Evolutionary conservation across 2,329 filamentous ascomycete genomes (phyloP).

Genomic region (Cyphellophora attinorum): DNA sequence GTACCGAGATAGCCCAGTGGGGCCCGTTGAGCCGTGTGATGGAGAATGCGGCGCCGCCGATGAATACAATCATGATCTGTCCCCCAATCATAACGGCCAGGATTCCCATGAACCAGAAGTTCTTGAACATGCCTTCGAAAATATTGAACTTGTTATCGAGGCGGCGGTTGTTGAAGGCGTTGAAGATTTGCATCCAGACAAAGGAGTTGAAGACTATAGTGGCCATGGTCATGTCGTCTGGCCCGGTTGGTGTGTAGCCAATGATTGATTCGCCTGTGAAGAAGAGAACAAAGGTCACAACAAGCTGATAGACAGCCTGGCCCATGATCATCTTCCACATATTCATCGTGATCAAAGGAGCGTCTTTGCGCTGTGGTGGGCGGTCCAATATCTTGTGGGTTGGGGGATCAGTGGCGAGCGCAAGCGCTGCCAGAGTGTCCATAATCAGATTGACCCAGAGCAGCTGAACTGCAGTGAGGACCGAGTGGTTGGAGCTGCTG

Average conservation of each 20-base stretch:
- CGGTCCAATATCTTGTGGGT: slow-evolving; percentile 70
- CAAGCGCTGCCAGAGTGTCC: slow-evolving; percentile 87
- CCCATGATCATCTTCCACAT: slow-evolving; percentile 99
- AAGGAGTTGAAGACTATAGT: slow-evolving; percentile 96
- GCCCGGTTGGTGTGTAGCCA: slow-evolving; percentile 37
- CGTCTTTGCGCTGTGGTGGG: slow-evolving; percentile 66
- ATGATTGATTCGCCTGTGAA: slow-evolving; percentile 59
- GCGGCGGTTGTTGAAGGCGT: slow-evolving; percentile 92
- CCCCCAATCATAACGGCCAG: slow-evolving; percentile 79
- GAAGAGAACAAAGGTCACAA: slow-evolving; percentile 69
- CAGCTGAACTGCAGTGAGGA: slow-evolving; percentile 80
- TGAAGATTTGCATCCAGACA: slow-evolving; percentile 99
- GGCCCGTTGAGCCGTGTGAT: slow-evolving; percentile 59
- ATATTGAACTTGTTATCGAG: slow-evolving; percentile 94
- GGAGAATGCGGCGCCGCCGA: slow-evolving; percentile 72
- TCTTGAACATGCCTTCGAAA: slow-evolving; percentile 75
- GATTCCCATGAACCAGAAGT: slow-evolving; percentile 83
- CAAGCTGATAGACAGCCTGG: slow-evolving; percentile 80
- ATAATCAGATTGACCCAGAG: slow-evolving; percentile 97
- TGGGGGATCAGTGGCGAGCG: slow-evolving; percentile 83
- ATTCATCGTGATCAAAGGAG: slow-evolving; percentile 69
- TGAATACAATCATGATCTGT: slow-evolving; percentile 80
- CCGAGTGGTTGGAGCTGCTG: slow-evolving; percentile 57
- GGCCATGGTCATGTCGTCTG: slow-evolving; percentile 48
- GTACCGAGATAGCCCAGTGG: slow-evolving; percentile 81